Evolutionary conservation across 2,329 filamentous ascomycete genomes (phyloP), one percentile per base, ranked within the genome.

Genomic region (Aspergillus luchuensis): DNA sequence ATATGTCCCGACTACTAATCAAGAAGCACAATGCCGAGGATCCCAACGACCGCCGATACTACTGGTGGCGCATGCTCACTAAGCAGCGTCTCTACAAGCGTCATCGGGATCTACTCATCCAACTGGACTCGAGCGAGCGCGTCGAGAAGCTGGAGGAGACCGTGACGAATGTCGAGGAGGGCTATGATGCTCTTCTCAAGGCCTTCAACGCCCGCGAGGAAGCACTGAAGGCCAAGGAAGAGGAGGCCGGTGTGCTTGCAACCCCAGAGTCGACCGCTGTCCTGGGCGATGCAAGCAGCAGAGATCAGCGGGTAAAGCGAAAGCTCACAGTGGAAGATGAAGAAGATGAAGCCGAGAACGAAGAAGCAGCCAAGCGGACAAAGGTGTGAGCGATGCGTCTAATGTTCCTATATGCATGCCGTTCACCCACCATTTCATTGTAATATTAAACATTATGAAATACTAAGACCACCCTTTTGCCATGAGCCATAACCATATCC

Each of bases 31-130:
- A 75, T 23, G 71, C 81, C 0, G 77, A 79, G 2, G 81, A 87
- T 61, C 79, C 80, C 47, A 78, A 85, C 63, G 87, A 89, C 67
- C 76, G 83, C 11, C 78, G 80, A 33, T 89, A 87, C 73, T 89
- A 86, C 72, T 87, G 87, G 77, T 89, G 87, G 87, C 81, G 87
- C 5, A 76, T 88, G 66, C 80, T 87, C 30, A 80, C 85, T 38
- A 89, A 89, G 72, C 83, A 88, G 65, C 80, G 87, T 17, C 80
- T 89, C 15, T 87, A 84, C 72, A 81, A 84, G 64, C 83, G 84
- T 65, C 87, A 87, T 61, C 79, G 80, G 36, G 87, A 89, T 68
- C 73, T 82, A 38, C 76, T 89, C 19, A 79, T 81, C n/a, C 85
- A 88, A 70, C 66, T 88, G 58, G 85, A 88, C 53, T 72, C 76